These are phyloP conservation scores for Aspergillus sp. DNA, from an alignment of 2,329 filamentous ascomycete species.

Conservation along the genomic window DNA sequence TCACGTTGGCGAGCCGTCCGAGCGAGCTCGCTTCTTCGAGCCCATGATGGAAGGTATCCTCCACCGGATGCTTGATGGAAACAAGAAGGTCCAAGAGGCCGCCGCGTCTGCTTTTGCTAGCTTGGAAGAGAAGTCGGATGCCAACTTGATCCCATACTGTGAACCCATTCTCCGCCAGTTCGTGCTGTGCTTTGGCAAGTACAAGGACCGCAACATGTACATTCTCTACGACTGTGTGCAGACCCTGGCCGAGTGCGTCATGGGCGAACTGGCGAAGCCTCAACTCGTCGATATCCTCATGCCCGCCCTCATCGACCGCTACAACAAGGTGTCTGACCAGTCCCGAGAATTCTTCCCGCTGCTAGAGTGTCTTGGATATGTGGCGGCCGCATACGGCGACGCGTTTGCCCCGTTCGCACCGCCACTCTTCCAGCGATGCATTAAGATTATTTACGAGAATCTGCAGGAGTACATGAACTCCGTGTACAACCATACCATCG, in stretches of 20 bases:
- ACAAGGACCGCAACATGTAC: constrained; percentile 99
- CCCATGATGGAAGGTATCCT: constrained; percentile 97
- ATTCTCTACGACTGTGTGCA: constrained; percentile 98
- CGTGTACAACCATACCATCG: constrained; percentile 65
- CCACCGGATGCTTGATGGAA: constrained; percentile 90
- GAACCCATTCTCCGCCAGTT: constrained; percentile 89
- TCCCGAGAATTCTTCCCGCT: constrained; percentile 92
- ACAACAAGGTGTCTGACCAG: constrained; percentile 82
- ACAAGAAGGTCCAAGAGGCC: constrained; percentile 97
- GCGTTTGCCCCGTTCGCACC: constrained; percentile 81
- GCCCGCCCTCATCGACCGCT: constrained; percentile 86
- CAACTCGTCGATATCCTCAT: constrained; percentile 84
- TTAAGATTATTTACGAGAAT: constrained; percentile 88
- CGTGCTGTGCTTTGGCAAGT: constrained; percentile 85
- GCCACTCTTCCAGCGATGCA: constrained; percentile 83
- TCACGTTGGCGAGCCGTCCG: constrained; percentile 63
- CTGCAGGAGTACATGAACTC: constrained; percentile 76
- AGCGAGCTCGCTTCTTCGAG: constrained; percentile 79
- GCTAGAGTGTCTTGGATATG: constrained; percentile 93
- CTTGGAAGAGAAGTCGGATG: constrained; percentile 88
- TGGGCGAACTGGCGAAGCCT: constrained; percentile 74
- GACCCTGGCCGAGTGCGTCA: constrained; percentile 89
- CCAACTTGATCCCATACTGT: constrained; percentile 78
- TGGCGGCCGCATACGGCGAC: constrained; percentile 80
- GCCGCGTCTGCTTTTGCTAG: constrained; percentile 95